Evolutionary conservation across 1,284 basidiomycete genomes (phyloP), one percentile per base, ranked within the genome.

Genomic region (Neonothopanus nambi): DNA sequence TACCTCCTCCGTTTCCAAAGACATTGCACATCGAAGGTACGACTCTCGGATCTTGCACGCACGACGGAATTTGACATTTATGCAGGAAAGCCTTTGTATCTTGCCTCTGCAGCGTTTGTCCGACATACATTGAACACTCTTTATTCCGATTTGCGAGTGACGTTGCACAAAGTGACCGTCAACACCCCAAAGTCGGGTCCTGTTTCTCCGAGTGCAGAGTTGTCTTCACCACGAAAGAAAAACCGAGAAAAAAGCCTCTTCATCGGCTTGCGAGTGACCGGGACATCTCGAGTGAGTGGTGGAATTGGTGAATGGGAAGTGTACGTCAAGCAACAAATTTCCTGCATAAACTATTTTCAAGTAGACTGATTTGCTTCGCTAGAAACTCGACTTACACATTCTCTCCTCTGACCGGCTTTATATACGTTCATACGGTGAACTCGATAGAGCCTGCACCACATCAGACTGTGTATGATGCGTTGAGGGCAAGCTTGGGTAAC

Each of bases 301-400:
- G 40, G 49, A 8, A 26, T 36, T 3, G 45, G 53, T 12, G 45
- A 78, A 72, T 58, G 57, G 57, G 53, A 58, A 41, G 57, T 58
- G 45, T 52, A 48, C 30, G 53, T 49, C 30, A 11, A 12, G 9
- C n/a, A 21, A 23, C 1, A 13, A 11, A 20, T 1, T 35, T 15
- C 8, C 3, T 13, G 11, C 1, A 23, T 24, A 24, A 21, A 44
- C 2, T 33, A 33, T 33, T 33, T 11, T 33, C 13, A 8, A 33
- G 9, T 33, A 33, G 30, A 4, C n/a, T 11, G 26, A 28, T 28
- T 28, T 48, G 23, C 26, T 7, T 53, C 3, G n/a, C n/a, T 66
- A 90, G 88, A 35, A 78, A 81, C 59, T 87, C 83, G 51, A 89
- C 85, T n/a, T 91, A 91, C 65, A 72, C 72, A 0, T 90, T 91